These are phyloP conservation scores for Clarireedia sp. DNA, from an alignment of 2,329 filamentous ascomycete genomes.

Conservation along the genomic window DNA sequence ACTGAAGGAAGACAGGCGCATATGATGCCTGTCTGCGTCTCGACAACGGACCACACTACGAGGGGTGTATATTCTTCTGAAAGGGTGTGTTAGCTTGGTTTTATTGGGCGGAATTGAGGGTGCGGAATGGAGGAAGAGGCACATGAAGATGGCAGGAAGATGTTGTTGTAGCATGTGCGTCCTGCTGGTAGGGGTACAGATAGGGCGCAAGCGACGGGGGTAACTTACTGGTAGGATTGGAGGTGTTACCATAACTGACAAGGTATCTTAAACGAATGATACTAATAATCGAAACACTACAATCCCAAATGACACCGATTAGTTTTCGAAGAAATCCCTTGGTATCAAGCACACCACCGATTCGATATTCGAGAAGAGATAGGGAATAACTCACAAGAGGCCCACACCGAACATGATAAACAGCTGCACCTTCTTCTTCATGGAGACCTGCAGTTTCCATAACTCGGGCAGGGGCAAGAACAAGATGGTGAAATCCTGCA, in stretches of 20 bases:
- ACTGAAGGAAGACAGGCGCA: constrained; percentile 11
- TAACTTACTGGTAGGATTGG: constrained; percentile 12
- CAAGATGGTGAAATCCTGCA: constrained; percentile 44
- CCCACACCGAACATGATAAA: constrained; percentile 44
- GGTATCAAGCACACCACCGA: neutral
- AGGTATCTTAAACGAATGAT: constrained; percentile 16
- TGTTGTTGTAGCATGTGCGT: too few relatives aligned
- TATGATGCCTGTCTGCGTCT: constrained; percentile 10
- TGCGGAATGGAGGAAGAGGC: neutral
- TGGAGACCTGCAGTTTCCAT: constrained; percentile 34
- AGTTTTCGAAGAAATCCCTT: neutral
- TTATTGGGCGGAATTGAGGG: neutral
- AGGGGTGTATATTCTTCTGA: constrained; percentile 9
- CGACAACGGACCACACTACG: constrained; percentile 11
- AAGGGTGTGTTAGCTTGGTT: neutral
- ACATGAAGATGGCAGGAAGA: too few relatives aligned
- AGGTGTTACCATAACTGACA: constrained; percentile 10
- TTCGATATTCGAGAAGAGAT: neutral
- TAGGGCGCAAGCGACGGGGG: neutral
- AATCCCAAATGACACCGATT: neutral
- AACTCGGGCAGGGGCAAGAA: constrained; percentile 41
- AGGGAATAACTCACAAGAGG: constrained; percentile 26
- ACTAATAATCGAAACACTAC: constrained; percentile 15
- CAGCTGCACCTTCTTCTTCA: constrained; percentile 40
- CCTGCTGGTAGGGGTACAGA: too few relatives aligned